These are phyloP conservation scores for Drechslerella stenobrocha DNA, from an alignment of 2,329 filamentous ascomycete species.

Conservation along the genomic window DNA sequence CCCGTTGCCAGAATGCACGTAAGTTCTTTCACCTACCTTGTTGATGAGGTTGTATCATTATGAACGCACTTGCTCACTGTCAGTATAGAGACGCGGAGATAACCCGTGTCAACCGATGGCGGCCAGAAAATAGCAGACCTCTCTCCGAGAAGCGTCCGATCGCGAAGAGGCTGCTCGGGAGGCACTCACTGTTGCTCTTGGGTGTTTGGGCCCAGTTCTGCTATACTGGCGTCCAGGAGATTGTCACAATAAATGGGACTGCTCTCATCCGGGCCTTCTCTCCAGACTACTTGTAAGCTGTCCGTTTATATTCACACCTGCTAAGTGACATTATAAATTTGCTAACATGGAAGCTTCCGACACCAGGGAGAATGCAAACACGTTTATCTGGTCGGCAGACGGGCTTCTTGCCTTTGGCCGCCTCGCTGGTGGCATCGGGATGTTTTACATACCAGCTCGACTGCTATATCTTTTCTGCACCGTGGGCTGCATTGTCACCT, in stretches of 20 bases:
- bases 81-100: constrained; percentile 26
- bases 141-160: constrained; percentile 27
- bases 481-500: constrained; percentile 65
- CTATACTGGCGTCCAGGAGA: constrained; percentile 74
- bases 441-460: constrained; percentile 69
- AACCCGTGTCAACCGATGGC: constrained; percentile 41
- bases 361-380: constrained; percentile 54
- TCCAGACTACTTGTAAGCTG: constrained; percentile 56
- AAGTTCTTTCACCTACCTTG: constrained; percentile 64
- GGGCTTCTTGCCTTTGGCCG: constrained; percentile 72
- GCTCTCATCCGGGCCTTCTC: constrained; percentile 64
- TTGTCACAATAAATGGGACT: constrained; percentile 51
- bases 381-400: constrained; percentile 74
- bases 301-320: constrained; percentile 61
- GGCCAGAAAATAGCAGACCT: constrained; percentile 2
- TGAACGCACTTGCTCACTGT: constrained; percentile 12
- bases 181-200: constrained; percentile 76
- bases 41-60: too few relatives aligned
- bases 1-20: constrained; percentile 60
- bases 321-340: constrained; percentile 54
- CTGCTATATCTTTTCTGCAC: constrained; percentile 72
- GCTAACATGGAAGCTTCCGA: constrained; percentile 48
- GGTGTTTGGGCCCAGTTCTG: constrained; percentile 76
- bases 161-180: constrained; percentile 58
- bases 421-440: constrained; percentile 68